phyloP scores from a whole-genome alignment of 805 yeast genomes.

The Metschnikowia orientalis region DNA sequence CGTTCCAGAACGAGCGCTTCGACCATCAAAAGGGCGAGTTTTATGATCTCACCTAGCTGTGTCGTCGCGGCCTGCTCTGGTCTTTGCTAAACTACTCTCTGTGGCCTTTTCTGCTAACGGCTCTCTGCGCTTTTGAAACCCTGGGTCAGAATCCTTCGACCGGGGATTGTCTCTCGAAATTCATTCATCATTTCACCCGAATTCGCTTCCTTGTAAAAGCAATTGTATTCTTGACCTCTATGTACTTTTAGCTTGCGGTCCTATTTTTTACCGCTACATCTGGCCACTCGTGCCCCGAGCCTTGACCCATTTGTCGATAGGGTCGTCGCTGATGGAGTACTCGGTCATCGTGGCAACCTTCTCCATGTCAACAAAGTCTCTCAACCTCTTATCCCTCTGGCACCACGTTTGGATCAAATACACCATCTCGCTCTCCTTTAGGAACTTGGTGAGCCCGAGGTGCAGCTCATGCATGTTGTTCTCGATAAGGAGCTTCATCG shows the following conservation, averaged over 20 bases:
- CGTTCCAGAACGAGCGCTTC: conserved; percentile 31
- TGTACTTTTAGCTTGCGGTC: no score
- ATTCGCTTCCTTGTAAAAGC: no score
- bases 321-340: conserved; percentile 54
- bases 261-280: no score
- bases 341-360: conserved; percentile 40
- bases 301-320: conserved; percentile 39
- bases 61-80: no score
- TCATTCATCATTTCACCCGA: no score
- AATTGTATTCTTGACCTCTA: no score
- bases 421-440: conserved; percentile 51
- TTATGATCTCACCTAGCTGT: conserved; percentile 35
- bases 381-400: conserved; percentile 54
- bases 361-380: conserved; percentile 51
- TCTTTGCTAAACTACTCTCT: no score
- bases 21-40: conserved; percentile 40
- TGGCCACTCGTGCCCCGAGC: no score
- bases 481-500: conserved; percentile 58
- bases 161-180: no score
- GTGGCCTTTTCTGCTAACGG: no score
- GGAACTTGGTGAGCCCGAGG: conserved; percentile 38
- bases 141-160: no score
- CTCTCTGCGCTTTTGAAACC: no score
- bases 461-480: conserved; percentile 52
- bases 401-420: conserved; percentile 68